Base-by-base conservation (phyloP, 192 early-diverging fungal genomes). In the Dimargaris verticillata region DNA sequence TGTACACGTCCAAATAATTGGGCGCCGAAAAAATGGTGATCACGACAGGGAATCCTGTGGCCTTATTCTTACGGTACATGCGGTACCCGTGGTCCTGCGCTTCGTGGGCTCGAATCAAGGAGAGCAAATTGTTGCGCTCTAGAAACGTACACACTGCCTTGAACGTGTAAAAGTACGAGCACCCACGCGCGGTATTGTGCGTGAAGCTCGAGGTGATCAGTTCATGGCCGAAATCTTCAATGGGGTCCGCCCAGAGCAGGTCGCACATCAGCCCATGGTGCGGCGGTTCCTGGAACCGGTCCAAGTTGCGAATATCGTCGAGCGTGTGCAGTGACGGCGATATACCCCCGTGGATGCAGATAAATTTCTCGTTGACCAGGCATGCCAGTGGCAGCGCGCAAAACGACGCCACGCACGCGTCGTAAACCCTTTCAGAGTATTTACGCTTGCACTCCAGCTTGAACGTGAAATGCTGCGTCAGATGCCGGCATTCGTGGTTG, bases 251-350 rank as follows among this genome's bases (percentile, higher is more conserved):
- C 91, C 91, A 93, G 28, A 94, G 73, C 13, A 91, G 70, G 74
- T 94, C 91, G 70, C 91, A 94, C 89, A 94, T 91, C 54, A 94
- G 62, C 46, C 91, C 91, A 58, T 92, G 88, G 5, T 88, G 90
- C 7, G 91, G 91, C 7, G 91, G 89, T 63, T 94, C 89, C 29
- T 84, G 78, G 75, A 94, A 94, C n/a, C 91, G 85, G 74, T 94
- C 85, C 66, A 94, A 22, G 60, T 71, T 26, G 11, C 68, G 57
- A 41, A 62, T 42, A 64, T 69, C 65, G 18, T 68, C 66, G 6
- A 69, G 29, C 14, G 63, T 63, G 28, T 43, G 29, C 41, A 72
- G 51, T 15, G 70, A 60, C 25, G 71, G 71, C 20, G 70, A 72
- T 15, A 72, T 48, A 33, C 68, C 68, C 17, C 68, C 68, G 59